A percentile compares a stretch with the other conserved stretches of the same genome.
Conservation (phyloP, 495 filamentous ascomycete species). For the Clohesyomyces aquaticus region DNA sequence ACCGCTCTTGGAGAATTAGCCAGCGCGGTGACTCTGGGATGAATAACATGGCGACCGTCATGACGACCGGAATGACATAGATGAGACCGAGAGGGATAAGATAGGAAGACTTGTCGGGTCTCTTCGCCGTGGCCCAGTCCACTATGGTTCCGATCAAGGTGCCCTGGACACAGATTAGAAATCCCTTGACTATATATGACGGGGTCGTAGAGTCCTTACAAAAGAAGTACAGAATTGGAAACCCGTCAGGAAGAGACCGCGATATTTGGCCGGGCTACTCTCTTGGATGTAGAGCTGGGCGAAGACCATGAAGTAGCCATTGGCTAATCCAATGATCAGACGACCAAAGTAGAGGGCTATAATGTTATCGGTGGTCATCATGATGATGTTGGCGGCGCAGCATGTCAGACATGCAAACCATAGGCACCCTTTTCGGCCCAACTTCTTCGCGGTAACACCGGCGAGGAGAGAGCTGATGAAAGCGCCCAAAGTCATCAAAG, state of each 20-base stretch:
- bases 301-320: conserved; percentile 38
- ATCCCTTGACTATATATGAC: too few species aligned
- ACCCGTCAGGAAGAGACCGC: conserved; percentile 32
- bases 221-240: conserved; percentile 39
- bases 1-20: conserved; percentile 58
- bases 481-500: conserved; percentile 64
- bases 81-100: conserved; percentile 63
- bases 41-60: conserved; percentile 58
- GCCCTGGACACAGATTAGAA: conserved; percentile 30
- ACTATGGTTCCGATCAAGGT: conserved; percentile 65
- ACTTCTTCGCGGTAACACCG: conserved; percentile 43
- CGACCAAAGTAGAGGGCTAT: conserved; percentile 34
- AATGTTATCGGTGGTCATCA: conserved; percentile 37
- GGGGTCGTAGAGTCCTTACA: conserved; percentile 22
- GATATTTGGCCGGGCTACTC: conserved; percentile 29
- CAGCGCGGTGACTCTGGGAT: conserved; percentile 69
- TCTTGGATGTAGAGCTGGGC: conserved; percentile 39
- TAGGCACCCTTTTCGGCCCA: conserved; percentile 47
- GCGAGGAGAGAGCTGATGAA: conserved; percentile 61
- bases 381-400: conserved; percentile 38
- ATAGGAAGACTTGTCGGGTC: conserved; percentile 56
- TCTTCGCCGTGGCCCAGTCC: conserved; percentile 61
- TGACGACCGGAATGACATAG: conserved; percentile 59
- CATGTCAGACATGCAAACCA: conserved; percentile 28
- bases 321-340: conserved; percentile 34